Percentiles rank a stretch among this genome's conserved stretches.
Evolutionary conservation across 1,139 yeast species (phyloP).

Genomic region (Yamadazyma diospyri): DNA sequence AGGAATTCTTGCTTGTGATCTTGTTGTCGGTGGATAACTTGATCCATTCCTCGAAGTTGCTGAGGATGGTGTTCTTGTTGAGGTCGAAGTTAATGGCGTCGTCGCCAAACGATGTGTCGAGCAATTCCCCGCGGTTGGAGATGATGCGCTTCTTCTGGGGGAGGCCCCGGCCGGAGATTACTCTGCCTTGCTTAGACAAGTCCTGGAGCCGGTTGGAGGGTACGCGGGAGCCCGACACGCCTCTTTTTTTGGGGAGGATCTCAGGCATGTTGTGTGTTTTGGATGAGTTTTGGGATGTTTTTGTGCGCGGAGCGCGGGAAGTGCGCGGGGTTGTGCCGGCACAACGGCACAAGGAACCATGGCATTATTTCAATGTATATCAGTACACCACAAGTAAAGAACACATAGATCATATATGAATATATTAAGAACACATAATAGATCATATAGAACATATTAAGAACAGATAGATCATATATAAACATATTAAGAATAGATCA

Average conservation of each 20-base stretch:
- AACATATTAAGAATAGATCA: too few relatives aligned
- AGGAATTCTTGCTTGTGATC: slow-evolving; percentile 57
- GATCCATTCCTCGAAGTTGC: slow-evolving; percentile 88
- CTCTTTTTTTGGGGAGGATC: slow-evolving; percentile 21
- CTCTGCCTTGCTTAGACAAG: slow-evolving; percentile 24
- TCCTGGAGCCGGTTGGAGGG: slow-evolving; percentile 15
- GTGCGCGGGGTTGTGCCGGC: too few relatives aligned
- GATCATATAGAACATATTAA: too few relatives aligned
- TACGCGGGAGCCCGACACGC: slow-evolving; percentile 10
- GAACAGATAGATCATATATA: too few relatives aligned
- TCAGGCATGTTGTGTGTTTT: slow-evolving; percentile 13
- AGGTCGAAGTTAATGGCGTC: slow-evolving; percentile 45
- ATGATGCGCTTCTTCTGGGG: slow-evolving; percentile 18
- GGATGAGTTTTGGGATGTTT: too few relatives aligned
- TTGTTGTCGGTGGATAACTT: slow-evolving; percentile 86
- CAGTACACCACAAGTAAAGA: too few relatives aligned
- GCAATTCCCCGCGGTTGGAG: slow-evolving; percentile 21
- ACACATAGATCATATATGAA: too few relatives aligned
- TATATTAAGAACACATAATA: too few relatives aligned
- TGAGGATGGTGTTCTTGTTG: slow-evolving; percentile 42
- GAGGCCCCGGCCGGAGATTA: slow-evolving; percentile 21
- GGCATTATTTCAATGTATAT: too few relatives aligned
- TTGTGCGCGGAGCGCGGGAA: slow-evolving; percentile 6
- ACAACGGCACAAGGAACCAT: too few relatives aligned
- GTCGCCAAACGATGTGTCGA: slow-evolving; percentile 31